These are phyloP conservation scores for Salvia splendens DNA, from an alignment of 257 asterid species.

Conservation along the genomic window DNA sequence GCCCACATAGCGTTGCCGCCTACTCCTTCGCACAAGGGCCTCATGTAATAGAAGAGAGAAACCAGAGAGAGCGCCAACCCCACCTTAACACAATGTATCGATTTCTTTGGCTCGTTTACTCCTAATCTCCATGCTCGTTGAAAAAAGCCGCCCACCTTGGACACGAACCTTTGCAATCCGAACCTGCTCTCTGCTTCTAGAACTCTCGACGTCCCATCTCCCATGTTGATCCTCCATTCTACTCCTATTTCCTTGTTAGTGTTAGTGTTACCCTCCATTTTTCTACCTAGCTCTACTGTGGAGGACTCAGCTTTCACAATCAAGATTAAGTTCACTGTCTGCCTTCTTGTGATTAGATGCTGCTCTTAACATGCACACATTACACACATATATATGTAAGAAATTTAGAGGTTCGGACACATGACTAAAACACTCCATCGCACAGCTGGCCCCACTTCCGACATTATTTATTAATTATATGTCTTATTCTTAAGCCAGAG, in stretches of 20 bases:
- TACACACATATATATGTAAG: no score
- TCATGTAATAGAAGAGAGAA: slow-evolving; percentile 77
- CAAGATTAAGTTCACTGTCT: slow-evolving; percentile 36
- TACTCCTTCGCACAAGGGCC: slow-evolving; percentile 73
- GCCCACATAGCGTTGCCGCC: slow-evolving; percentile 96
- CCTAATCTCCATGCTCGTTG: slow-evolving; percentile 66
- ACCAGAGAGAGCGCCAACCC: slow-evolving; percentile 77
- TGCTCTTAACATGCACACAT: neutral
- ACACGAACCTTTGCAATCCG: slow-evolving; percentile 22
- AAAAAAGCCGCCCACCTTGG: slow-evolving; percentile 44
- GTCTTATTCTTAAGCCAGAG: no score
- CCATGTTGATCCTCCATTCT: slow-evolving; percentile 68
- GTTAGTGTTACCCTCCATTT: slow-evolving; percentile 41
- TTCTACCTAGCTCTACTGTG: neutral
- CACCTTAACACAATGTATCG: slow-evolving; percentile 70
- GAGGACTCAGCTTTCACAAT: slow-evolving; percentile 23
- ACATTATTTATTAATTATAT: no score
- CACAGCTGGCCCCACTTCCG: no score
- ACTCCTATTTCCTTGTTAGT: slow-evolving; percentile 38
- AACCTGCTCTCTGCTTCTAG: slow-evolving; percentile 38
- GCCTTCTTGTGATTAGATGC: slow-evolving; percentile 34
- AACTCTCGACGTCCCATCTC: slow-evolving; percentile 48
- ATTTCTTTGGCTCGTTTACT: slow-evolving; percentile 62
- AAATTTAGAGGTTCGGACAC: no score
- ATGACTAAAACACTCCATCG: no score